Conservation (phyloP, 768 basidiomycete species). For the Lentinula sp. region DNA sequence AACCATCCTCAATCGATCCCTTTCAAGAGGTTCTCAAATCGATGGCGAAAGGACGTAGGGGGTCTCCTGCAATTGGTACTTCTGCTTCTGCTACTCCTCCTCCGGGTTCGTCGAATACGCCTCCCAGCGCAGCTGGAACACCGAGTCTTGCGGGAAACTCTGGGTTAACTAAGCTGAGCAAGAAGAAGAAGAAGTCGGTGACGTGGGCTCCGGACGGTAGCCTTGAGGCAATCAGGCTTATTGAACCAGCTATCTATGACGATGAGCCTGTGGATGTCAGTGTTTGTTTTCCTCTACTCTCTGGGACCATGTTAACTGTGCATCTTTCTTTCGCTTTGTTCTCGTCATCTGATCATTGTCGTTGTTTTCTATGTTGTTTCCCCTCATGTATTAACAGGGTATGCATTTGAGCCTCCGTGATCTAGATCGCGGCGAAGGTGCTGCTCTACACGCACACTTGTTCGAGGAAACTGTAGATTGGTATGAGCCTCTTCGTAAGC, state of each 20-base stretch:
- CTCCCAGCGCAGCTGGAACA: constrained; percentile 15
- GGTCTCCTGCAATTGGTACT: constrained; percentile 37
- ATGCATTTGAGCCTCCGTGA: constrained; percentile 71
- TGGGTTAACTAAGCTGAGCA: constrained; percentile 34
- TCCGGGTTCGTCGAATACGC: constrained; percentile 3
- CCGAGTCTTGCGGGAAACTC: constrained; percentile 28
- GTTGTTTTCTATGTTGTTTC: constrained; percentile 24
- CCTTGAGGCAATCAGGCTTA: constrained; percentile 71
- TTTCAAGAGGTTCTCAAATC: constrained; percentile 80
- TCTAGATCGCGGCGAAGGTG: constrained; percentile 84
- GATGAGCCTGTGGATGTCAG: constrained; percentile 87
- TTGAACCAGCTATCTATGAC: constrained; percentile 84
- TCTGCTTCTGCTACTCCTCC: constrained; percentile 8
- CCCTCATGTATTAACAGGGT: constrained; percentile 48
- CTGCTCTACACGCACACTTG: constrained; percentile 72
- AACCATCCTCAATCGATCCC: constrained; percentile 72
- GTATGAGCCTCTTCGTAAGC: constrained; percentile 77
- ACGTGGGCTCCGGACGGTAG: constrained; percentile 71
- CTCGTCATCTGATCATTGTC: constrained; percentile 30
- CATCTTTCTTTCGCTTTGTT: constrained; percentile 35
- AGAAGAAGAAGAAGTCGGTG: constrained; percentile 74
- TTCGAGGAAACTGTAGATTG: constrained; percentile 88
- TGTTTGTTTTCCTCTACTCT: constrained; percentile 17
- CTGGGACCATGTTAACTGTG: constrained; percentile 22
- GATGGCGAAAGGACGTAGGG: constrained; percentile 58